These are phyloP conservation scores for Botryotinia narcissicola DNA, from an alignment of 2,329 filamentous ascomycete species.

Conservation along the genomic window DNA sequence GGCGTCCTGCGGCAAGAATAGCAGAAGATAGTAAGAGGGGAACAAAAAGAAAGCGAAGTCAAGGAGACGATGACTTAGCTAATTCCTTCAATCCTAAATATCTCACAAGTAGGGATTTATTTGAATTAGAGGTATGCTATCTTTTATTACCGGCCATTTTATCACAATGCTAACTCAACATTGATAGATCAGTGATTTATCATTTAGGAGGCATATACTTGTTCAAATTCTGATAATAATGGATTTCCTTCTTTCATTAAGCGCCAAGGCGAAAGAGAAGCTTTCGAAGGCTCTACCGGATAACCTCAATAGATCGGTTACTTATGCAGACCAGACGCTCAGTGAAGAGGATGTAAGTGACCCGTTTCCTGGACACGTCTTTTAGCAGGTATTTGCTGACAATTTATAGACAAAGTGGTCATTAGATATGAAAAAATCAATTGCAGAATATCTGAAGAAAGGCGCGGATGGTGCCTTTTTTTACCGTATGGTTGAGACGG, in stretches of 20 bases:
- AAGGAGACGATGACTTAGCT: slow-evolving; percentile 58
- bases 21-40: slow-evolving; percentile 63
- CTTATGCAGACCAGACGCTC: slow-evolving; percentile 72
- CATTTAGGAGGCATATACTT: slow-evolving; percentile 89
- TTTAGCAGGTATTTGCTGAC: neutral
- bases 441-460: slow-evolving; percentile 78
- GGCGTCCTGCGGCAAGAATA: slow-evolving; percentile 48
- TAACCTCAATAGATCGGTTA: slow-evolving; percentile 74
- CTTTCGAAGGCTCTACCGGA: slow-evolving; percentile 58
- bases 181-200: slow-evolving; percentile 81
- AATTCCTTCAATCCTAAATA: slow-evolving; percentile 96
- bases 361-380: slow-evolving; percentile 20
- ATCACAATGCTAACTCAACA: slow-evolving; percentile 29
- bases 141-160: slow-evolving; percentile 4
- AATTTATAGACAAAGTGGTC: slow-evolving; percentile 74
- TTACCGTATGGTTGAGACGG: slow-evolving; percentile 93
- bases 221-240: slow-evolving; percentile 93
- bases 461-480: slow-evolving; percentile 88
- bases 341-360: slow-evolving; percentile 76
- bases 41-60: slow-evolving; percentile 67
- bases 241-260: slow-evolving; percentile 92
- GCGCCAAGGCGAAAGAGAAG: slow-evolving; percentile 76
- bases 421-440: slow-evolving; percentile 69
- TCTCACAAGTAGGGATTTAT: slow-evolving; percentile 93
- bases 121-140: slow-evolving; percentile 77